Evolutionary conservation across 305 asterid genomes (phyloP).

Genomic region (Ruellia speciosa): DNA sequence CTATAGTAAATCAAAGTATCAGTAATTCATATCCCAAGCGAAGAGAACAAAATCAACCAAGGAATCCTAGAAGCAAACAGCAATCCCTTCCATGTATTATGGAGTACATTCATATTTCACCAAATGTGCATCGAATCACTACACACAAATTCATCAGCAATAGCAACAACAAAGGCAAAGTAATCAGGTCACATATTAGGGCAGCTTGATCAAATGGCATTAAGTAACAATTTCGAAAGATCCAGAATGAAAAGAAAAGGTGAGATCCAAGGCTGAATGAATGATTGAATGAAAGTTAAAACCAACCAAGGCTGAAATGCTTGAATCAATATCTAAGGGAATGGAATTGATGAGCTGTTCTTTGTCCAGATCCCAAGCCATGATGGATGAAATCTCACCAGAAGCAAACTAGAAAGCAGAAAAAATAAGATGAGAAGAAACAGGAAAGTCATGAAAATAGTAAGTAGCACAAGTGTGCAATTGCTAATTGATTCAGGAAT

Average conservation of each 20-base stretch:
- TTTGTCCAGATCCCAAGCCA: constrained; percentile 99
- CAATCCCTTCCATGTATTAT: background rate
- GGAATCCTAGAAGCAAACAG: background rate
- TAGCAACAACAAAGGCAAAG: background rate
- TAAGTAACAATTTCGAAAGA: background rate
- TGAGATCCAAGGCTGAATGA: too few relatives aligned
- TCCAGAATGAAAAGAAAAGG: background rate
- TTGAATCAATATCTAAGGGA: constrained; percentile 66
- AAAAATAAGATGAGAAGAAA: constrained; percentile 20
- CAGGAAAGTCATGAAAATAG: constrained; percentile 7
- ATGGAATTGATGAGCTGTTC: constrained; percentile 80
- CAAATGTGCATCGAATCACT: background rate
- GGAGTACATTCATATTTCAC: background rate
- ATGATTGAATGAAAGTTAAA: constrained; percentile 11
- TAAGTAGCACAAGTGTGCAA: constrained; percentile 1
- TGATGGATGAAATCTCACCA: constrained; percentile 79
- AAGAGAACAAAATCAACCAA: constrained; percentile 3
- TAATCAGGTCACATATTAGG: too few relatives aligned
- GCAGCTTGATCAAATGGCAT: background rate
- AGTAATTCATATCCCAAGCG: constrained; percentile 11
- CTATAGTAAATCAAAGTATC: constrained; percentile 31
- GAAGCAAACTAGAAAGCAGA: constrained; percentile 58
- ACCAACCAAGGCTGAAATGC: constrained; percentile 90
- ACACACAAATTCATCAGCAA: background rate
- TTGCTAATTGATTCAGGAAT: constrained; percentile 7